phyloP scores from a whole-genome alignment of 495 filamentous ascomycete species.

The Penicillium longicatenatum region DNA sequence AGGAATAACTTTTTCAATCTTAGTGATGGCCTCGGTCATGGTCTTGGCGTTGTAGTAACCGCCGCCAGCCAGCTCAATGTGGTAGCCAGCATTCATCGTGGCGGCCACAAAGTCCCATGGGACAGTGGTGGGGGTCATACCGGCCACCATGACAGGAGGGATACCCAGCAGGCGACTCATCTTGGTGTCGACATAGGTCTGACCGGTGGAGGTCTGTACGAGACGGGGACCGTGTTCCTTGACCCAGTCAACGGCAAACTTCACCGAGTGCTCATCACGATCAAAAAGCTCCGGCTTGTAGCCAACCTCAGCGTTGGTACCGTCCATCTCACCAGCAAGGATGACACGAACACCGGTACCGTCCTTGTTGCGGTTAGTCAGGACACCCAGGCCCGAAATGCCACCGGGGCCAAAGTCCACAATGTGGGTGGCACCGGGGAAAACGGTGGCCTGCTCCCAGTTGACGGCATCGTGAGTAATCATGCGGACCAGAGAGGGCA shows the following conservation, averaged over 20 bases:
- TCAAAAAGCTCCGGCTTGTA: conserved; percentile 98
- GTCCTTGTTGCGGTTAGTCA: conserved; percentile 98
- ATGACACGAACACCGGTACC: conserved; percentile 96
- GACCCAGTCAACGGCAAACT: conserved; percentile 97
- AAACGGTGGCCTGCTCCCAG: conserved; percentile 92
- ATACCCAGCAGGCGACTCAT: conserved; percentile 92
- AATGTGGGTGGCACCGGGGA: conserved; percentile 87
- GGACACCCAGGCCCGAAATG: conserved; percentile 91
- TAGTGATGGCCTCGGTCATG: conserved; percentile 84
- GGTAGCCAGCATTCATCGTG: conserved; percentile 93
- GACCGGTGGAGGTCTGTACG: conserved; percentile 80
- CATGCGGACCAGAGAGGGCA: conserved; percentile 84
- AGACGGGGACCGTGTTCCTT: conserved; percentile 90
- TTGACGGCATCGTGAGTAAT: conserved; percentile 90
- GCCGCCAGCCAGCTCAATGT: conserved; percentile 86
- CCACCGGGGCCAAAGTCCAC: conserved; percentile 96
- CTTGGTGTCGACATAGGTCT: conserved; percentile 94
- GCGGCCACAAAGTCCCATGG: conserved; percentile 96
- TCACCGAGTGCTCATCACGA: conserved; percentile 89
- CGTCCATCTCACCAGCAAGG: conserved; percentile 86
- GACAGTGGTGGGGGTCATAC: conserved; percentile 94
- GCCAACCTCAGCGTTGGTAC: conserved; percentile 85
- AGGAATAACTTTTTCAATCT: conserved; percentile 86
- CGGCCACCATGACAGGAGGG: conserved; percentile 89
- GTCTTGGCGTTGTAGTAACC: conserved; percentile 91